Evolutionary conservation across 768 basidiomycete species (phyloP).

Genomic region (Coprinopsis cinerea): DNA sequence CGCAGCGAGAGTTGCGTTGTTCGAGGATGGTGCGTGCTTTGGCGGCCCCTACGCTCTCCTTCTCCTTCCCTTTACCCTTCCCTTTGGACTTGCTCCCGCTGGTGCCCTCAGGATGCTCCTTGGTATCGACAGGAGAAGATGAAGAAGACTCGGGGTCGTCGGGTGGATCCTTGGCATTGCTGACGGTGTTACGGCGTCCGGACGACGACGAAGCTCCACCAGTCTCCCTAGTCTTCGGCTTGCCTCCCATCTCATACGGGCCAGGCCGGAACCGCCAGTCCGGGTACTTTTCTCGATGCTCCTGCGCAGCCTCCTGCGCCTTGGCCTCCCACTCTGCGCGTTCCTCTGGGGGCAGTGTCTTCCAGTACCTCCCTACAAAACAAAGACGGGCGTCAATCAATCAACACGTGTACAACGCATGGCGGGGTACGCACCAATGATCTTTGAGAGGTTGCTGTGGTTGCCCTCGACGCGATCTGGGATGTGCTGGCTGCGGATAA

Average conservation of each 20-base stretch:
- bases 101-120: background rate
- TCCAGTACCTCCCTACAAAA: slow-evolving; percentile 64
- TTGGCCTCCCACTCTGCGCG: slow-evolving; percentile 73
- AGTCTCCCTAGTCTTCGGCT: slow-evolving; percentile 33
- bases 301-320: slow-evolving; percentile 63
- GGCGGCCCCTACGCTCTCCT: no score
- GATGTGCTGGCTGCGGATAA: slow-evolving; percentile 68
- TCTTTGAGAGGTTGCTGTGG: slow-evolving; percentile 74
- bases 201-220: slow-evolving; percentile 14
- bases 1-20: no score
- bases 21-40: no score
- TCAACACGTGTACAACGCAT: background rate
- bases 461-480: slow-evolving; percentile 76
- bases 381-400: background rate
- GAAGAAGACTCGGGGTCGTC: slow-evolving; percentile 10
- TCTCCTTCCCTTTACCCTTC: slow-evolving; percentile 23
- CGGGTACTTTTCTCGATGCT: slow-evolving; percentile 69
- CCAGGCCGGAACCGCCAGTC: slow-evolving; percentile 80
- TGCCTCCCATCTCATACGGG: slow-evolving; percentile 34
- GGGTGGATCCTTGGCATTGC: slow-evolving; percentile 19
- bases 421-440: slow-evolving; percentile 50
- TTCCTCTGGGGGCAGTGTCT: slow-evolving; percentile 59
- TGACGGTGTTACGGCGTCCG: slow-evolving; percentile 19
- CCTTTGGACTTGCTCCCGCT: slow-evolving; percentile 14
- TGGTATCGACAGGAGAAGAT: background rate